A percentile compares a stretch with the other conserved stretches of the same genome.
Conservation (phyloP, 202 grass and related monocot species). For the Carex sylvatica region DNA sequence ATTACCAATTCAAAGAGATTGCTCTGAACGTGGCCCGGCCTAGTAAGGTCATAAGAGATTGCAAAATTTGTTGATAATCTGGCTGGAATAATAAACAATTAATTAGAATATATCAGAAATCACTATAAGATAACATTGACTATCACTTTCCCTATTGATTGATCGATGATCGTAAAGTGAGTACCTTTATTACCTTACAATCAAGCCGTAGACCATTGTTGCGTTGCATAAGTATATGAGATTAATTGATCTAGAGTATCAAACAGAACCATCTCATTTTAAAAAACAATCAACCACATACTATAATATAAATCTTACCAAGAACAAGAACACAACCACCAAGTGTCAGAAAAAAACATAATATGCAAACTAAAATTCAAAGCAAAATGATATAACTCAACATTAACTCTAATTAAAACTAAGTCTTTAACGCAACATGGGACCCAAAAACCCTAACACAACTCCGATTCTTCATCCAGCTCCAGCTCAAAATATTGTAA, state of each 20-base stretch:
- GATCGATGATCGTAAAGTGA: too few species aligned
- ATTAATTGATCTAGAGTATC: too few species aligned
- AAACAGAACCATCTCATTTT: too few species aligned
- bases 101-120: not conserved
- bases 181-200: too few species aligned
- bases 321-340: too few species aligned
- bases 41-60: conserved; percentile 47
- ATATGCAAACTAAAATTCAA: not conserved
- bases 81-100: not conserved
- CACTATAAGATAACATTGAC: not conserved
- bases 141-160: not conserved
- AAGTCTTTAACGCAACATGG: not conserved
- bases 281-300: too few species aligned
- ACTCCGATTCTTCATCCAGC: not conserved
- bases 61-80: not conserved
- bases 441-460: not conserved
- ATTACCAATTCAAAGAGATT: not conserved
- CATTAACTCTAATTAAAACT: conserved; percentile 15
- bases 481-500: not conserved
- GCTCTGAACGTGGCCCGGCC: conserved; percentile 31
- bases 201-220: not conserved
- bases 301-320: too few species aligned
- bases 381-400: conserved; percentile 15
- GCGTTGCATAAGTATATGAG: too few species aligned
- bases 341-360: too few species aligned